Evolutionary conservation across 1,284 basidiomycete species (phyloP).

Genomic region (Sanguinoderma infundibulare): DNA sequence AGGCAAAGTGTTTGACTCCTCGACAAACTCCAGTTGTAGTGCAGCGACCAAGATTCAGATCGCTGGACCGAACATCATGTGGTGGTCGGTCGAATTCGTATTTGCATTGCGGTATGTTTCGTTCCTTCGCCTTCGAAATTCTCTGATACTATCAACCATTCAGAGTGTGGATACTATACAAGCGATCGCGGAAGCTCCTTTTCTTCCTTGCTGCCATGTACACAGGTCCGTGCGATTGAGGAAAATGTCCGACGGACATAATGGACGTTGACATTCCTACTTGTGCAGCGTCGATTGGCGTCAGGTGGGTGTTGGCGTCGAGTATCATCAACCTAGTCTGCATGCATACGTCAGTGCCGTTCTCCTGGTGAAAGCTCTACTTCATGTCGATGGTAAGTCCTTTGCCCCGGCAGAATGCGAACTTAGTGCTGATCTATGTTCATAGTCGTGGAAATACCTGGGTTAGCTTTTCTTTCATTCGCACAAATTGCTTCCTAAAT

Average conservation of each 20-base stretch:
- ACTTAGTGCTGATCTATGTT: neutral
- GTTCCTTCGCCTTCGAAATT: neutral
- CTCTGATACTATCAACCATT: neutral
- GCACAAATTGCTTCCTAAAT: neutral
- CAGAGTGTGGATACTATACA: slow-evolving; percentile 8
- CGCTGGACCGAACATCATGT: slow-evolving; percentile 1
- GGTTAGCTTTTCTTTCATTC: neutral
- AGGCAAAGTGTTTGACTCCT: neutral
- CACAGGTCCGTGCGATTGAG: neutral
- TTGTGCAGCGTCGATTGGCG: neutral
- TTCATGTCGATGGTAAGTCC: neutral
- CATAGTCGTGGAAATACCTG: neutral
- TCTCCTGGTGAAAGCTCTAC: neutral
- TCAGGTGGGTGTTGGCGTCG: neutral
- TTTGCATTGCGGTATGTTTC: slow-evolving; percentile 3
- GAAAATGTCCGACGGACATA: neutral
- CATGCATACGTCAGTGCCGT: neutral
- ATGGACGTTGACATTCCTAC: neutral
- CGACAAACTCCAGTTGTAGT: neutral
- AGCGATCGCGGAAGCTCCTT: neutral
- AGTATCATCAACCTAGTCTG: too few species aligned
- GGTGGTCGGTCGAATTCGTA: slow-evolving; percentile 10
- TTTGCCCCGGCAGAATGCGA: too few species aligned
- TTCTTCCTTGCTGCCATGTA: slow-evolving; percentile 2
- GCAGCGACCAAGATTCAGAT: slow-evolving; percentile 2